Conservation (phyloP, 805 yeast genomes). For the Pichia membranifaciens region DNA sequence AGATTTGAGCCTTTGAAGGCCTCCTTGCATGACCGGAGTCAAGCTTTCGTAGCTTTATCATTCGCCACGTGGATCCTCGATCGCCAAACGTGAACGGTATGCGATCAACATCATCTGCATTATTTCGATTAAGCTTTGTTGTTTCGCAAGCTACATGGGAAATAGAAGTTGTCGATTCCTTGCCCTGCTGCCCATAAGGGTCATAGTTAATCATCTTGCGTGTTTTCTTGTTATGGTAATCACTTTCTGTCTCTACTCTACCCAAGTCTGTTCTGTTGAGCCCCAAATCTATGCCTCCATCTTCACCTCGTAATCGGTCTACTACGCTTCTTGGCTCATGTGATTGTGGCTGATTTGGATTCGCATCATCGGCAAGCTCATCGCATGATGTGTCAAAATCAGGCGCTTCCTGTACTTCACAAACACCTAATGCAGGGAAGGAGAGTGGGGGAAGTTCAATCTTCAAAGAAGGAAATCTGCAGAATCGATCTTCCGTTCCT, state of each 20-base stretch:
- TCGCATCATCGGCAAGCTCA: no score
- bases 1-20: conserved; percentile 1
- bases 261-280: conserved; percentile 1
- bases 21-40: background rate
- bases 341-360: no score
- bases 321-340: background rate
- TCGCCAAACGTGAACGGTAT: conserved; percentile 33
- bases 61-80: conserved; percentile 34
- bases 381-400: conserved; percentile 22
- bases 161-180: no score
- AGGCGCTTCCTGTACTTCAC: conserved; percentile 21
- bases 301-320: conserved; percentile 5
- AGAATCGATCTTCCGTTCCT: no score
- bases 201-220: conserved; percentile 7
- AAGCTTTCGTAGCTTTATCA: conserved; percentile 30
- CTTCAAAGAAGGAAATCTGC: background rate
- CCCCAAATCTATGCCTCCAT: conserved; percentile 15
- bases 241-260: background rate
- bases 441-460: background rate
- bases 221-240: background rate
- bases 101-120: background rate
- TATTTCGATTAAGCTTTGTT: no score
- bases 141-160: no score
- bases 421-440: conserved; percentile 15
- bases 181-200: background rate